Evolutionary conservation across 176 grass and related monocot species (phyloP), one percentile per base, ranked within the genome.

Genomic region (Calamus simplicifolius): DNA sequence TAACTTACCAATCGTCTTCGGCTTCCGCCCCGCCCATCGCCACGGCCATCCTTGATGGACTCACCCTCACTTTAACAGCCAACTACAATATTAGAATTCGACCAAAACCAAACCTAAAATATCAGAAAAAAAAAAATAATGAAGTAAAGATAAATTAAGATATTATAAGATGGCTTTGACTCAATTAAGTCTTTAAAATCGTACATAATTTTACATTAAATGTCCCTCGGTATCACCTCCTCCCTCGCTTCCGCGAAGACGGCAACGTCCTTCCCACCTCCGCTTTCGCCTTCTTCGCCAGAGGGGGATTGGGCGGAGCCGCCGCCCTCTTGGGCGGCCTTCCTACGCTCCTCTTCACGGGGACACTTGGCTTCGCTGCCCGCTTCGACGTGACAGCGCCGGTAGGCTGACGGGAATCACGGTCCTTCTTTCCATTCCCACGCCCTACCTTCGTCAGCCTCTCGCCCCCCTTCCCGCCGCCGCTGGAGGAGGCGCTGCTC

Each of bases 311-410:
- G 0, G 74, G 73, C 0, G 73, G 69, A 1, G 85, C 62, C 0
- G 77, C 59, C 0, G 73, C 64, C 5, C 86, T 79, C 59, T 90
- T 90, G 10, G 83, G 79, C 0, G 85, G 86, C 31, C 86, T 64
- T 27, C 86, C 91, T 0, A 87, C 87, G 26, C 69, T 81, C 56
- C 83, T 81, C 61, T 82, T 84, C 25, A 57, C 81, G 0, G 63
- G 35, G 35, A 10, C 27, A 3, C 62, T 55, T 4, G 30, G 30
- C 29, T 49, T 59, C 19, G 50, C 56, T 18, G 51, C 49, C 68
- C 78, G 85, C 72, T 82, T 80, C 25, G 66, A 76, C 10, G 64
- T 48, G 0, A 10, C 30, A 19, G 19, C 30, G 18, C 30, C 30
- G 18, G 18, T 1, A 7, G 31, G 18, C 7, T 16, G 60, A 49